Evolutionary conservation across 768 basidiomycete genomes (phyloP).

Genomic region (Dioszegia crocea): DNA sequence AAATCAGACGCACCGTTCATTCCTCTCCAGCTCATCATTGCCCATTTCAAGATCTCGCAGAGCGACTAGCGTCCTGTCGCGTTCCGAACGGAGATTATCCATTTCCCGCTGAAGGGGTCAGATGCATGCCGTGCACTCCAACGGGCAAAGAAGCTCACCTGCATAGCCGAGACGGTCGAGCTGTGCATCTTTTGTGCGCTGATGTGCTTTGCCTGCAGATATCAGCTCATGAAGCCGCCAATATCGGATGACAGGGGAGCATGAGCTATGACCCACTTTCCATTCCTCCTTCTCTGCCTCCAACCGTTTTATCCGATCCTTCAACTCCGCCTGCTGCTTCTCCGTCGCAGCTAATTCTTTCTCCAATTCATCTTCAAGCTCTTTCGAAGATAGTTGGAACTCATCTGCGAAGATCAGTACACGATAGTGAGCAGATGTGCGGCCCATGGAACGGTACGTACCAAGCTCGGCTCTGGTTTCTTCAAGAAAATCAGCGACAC

Average conservation of each 20-base stretch:
- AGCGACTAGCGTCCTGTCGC: constrained; percentile 45
- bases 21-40: constrained; percentile 85
- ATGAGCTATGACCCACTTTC: constrained; percentile 24
- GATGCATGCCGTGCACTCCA: constrained; percentile 57
- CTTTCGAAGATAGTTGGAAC: constrained; percentile 47
- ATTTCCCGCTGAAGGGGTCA: constrained; percentile 73
- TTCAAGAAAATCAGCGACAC: constrained; percentile 35
- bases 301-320: constrained; percentile 34
- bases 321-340: constrained; percentile 37
- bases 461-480: constrained; percentile 45
- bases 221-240: neutral
- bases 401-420: constrained; percentile 35
- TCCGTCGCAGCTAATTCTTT: constrained; percentile 43
- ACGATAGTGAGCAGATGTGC: neutral
- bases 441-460: too few relatives aligned
- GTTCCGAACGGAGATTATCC: constrained; percentile 61
- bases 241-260: neutral
- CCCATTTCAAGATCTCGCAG: constrained; percentile 50
- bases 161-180: constrained; percentile 80
- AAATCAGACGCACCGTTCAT: constrained; percentile 63
- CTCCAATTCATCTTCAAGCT: constrained; percentile 49
- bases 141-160: constrained; percentile 76
- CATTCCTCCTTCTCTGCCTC: constrained; percentile 42
- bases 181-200: constrained; percentile 60
- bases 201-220: constrained; percentile 47